Percentiles rank a stretch among this genome's conserved stretches.
phyloP scores from a whole-genome alignment of 441 rosid species.

The Rhodomyrtus psidioides region DNA sequence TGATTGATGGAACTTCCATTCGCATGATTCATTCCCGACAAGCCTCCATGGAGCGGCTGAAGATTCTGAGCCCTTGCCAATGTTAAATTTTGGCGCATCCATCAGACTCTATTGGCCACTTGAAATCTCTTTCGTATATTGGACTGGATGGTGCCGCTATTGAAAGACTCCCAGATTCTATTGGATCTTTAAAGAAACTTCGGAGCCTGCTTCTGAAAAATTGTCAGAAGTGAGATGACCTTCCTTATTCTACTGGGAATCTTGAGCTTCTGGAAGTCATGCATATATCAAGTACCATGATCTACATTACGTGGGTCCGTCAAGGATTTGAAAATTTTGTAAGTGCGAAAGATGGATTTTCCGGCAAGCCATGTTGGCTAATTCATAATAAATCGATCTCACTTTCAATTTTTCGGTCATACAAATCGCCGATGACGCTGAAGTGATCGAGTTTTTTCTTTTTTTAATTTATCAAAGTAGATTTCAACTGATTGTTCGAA shows the following conservation, averaged over 20 bases:
- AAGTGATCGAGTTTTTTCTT: too few species aligned
- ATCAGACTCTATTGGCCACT: not conserved
- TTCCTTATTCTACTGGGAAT: not conserved
- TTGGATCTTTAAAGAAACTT: too few species aligned
- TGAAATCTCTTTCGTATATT: not conserved
- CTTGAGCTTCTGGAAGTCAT: not conserved
- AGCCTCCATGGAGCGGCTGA: not conserved
- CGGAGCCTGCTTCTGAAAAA: too few species aligned
- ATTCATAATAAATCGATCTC: too few species aligned
- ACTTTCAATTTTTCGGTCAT: too few species aligned
- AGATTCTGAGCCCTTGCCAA: not conserved
- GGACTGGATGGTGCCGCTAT: not conserved
- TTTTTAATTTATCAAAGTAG: too few species aligned
- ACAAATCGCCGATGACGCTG: too few species aligned
- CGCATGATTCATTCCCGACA: not conserved
- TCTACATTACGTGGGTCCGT: not conserved
- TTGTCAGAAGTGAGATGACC: not conserved
- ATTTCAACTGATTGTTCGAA: too few species aligned
- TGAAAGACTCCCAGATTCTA: too few species aligned
- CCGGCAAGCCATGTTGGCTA: too few species aligned
- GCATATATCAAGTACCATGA: not conserved
- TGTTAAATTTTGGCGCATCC: not conserved
- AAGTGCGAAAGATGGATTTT: not conserved
- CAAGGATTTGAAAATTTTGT: not conserved
- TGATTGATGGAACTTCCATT: not conserved